A percentile compares a stretch with the other conserved stretches of the same genome.
Conservation (phyloP, 2,329 filamentous ascomycete genomes). For the Metarhizium sp. region DNA sequence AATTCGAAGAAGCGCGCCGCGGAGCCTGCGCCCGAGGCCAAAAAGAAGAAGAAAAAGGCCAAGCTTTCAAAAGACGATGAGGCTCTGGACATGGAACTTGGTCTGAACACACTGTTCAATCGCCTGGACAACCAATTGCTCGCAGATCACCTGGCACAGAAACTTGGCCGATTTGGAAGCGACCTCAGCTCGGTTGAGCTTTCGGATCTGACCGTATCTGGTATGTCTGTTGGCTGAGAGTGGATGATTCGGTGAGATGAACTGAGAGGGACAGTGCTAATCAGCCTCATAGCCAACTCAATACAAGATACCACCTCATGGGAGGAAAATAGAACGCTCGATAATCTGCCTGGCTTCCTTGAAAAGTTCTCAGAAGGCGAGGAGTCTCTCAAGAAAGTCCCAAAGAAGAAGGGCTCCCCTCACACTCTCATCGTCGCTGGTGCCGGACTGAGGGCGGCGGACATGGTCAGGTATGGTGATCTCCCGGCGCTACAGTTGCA, state of each 20-base stretch:
- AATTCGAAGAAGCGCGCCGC: slow-evolving; percentile 47
- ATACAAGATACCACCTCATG: slow-evolving; percentile 77
- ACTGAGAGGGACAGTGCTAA: not conserved
- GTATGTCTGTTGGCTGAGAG: slow-evolving; percentile 33
- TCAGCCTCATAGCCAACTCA: slow-evolving; percentile 45
- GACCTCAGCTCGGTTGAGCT: slow-evolving; percentile 79
- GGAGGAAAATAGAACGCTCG: slow-evolving; percentile 53
- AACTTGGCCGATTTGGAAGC: slow-evolving; percentile 66
- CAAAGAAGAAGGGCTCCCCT: slow-evolving; percentile 60
- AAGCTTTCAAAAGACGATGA: slow-evolving; percentile 42
- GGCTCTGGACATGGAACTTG: slow-evolving; percentile 56
- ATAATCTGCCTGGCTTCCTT: slow-evolving; percentile 71
- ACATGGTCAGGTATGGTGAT: slow-evolving; percentile 58
- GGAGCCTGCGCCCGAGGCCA: slow-evolving; percentile 31
- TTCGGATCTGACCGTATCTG: slow-evolving; percentile 70
- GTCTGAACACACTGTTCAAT: slow-evolving; percentile 71
- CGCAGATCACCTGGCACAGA: slow-evolving; percentile 76
- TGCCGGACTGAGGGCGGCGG: slow-evolving; percentile 77
- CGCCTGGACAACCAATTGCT: slow-evolving; percentile 76
- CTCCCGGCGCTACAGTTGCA: not conserved
- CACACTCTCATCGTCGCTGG: slow-evolving; percentile 86
- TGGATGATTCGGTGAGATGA: not conserved
- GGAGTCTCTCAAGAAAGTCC: slow-evolving; percentile 51
- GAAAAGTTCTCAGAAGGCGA: slow-evolving; percentile 54
- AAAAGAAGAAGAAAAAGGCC: slow-evolving; percentile 46